A percentile compares a stretch with the other conserved stretches of the same genome.
Evolutionary conservation across 495 filamentous ascomycete genomes (phyloP).

Genomic region (Penicillium cinerascens): DNA sequence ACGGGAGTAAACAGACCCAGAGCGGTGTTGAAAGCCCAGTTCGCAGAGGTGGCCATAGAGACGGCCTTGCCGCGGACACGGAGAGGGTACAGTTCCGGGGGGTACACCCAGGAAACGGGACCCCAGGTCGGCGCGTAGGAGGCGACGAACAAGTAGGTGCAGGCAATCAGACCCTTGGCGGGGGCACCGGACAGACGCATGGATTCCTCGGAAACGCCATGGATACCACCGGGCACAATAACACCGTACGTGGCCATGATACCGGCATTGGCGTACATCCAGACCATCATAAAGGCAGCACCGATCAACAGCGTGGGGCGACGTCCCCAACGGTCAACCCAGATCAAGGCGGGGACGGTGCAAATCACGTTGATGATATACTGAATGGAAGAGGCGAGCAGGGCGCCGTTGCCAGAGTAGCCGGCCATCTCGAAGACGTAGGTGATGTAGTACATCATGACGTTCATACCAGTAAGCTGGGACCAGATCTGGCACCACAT

Average conservation of each 20-base stretch:
- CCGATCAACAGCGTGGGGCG: constrained; percentile 61
- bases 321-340: constrained; percentile 60
- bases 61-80: constrained; percentile 62
- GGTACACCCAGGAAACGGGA: constrained; percentile 63
- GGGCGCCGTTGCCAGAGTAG: constrained; percentile 29
- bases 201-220: constrained; percentile 30
- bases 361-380: constrained; percentile 59
- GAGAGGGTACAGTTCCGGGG: constrained; percentile 64
- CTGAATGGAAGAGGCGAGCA: constrained; percentile 66
- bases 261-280: constrained; percentile 64
- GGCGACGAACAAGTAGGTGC: constrained; percentile 63
- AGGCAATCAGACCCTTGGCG: constrained; percentile 58
- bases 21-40: constrained; percentile 79
- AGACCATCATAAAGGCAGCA: constrained; percentile 63
- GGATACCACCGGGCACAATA: constrained; percentile 46
- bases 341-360: constrained; percentile 53
- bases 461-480: constrained; percentile 81
- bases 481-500: constrained; percentile 80
- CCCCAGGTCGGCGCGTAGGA: constrained; percentile 58
- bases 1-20: constrained; percentile 71
- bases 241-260: constrained; percentile 54
- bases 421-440: constrained; percentile 40
- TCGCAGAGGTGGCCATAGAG: constrained; percentile 62
- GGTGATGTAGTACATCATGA: constrained; percentile 60
- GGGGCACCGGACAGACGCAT: constrained; percentile 34